Evolutionary conservation across 2,329 filamentous ascomycete species (phyloP), one percentile per base, ranked within the genome.

Genomic region (Blastomyces emzantsi): DNA sequence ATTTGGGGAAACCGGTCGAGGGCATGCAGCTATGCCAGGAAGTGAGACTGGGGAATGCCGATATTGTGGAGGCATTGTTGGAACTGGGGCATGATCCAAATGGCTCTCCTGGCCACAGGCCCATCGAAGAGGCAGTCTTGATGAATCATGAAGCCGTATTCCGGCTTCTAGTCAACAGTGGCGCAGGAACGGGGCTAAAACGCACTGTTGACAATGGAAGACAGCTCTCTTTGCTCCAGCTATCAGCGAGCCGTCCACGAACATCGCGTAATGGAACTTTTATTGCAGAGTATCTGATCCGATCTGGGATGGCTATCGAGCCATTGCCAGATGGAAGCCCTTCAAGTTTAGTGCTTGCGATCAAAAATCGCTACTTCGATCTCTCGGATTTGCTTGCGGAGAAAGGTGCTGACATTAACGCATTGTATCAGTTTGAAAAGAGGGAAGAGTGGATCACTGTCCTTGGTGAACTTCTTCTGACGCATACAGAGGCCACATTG

Each of bases 331-430:
- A 60, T 36, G 58, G 58, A 19, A 49, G 15, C 17, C 41, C 58
- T 6, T 49, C 58, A n/a, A 60, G 58, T 49, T 30, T 60, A 49
- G 36, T 17, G 2, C 45, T 60, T 3, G 58, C 58, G 4, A 60
- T 60, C 39, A 60, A 60, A 49, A 60, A 49, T n/a, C 41, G 58
- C 45, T 47, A 60, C 30, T 60, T 60, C 7, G 58, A 49, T 30
- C 58, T 60, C 15, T 22, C 58, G 1, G 41, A 47, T 28, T 13
- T 60, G 2, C 58, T 60, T 45, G 15, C 49, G 58, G 41, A 60
- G n/a, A 60, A 60, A 7, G 41, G 58, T 13, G 58, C 58, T 47
- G 45, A 60, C 47, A 49, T 60, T 13, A 60, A 60, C n/a, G 58
- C 58, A 7, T 17, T 60, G 5, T 60, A 60, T 36, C 58, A 49